phyloP scores from a whole-genome alignment of 345 rosid genomes.

The Toxicodendron radicans region DNA sequence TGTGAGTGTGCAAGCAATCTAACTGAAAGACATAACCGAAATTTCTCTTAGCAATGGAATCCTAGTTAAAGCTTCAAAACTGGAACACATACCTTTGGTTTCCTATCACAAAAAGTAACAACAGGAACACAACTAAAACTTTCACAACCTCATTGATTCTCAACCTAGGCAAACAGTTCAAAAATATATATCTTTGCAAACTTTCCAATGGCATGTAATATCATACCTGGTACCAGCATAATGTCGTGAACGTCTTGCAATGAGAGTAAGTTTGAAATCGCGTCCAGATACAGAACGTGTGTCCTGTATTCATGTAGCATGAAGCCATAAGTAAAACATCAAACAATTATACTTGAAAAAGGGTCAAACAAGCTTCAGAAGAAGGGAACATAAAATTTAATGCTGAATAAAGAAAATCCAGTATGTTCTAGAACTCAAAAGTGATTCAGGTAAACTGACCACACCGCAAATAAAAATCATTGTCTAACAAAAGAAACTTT shows the following conservation, averaged over 20 bases:
- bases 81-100: too few species aligned
- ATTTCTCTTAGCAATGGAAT: not conserved
- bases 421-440: not conserved
- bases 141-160: not conserved
- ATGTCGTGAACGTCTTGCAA: constrained; percentile 98
- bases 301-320: constrained; percentile 49
- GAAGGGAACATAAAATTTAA: constrained; percentile 6
- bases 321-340: constrained; percentile 21
- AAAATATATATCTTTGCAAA: not conserved
- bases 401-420: not conserved
- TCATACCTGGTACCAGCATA: constrained; percentile 95
- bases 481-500: not conserved
- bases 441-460: not conserved
- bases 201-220: constrained; percentile 1
- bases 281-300: constrained; percentile 74
- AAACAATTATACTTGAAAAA: constrained; percentile 5
- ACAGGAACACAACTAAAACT: not conserved
- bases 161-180: not conserved
- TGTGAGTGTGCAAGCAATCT: too few species aligned
- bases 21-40: not conserved
- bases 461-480: not conserved
- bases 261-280: constrained; percentile 73
- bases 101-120: not conserved
- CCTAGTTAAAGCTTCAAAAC: constrained; percentile 1
- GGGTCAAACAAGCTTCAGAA: not conserved